These are phyloP conservation scores for Eucalyptus shirleyi DNA, from an alignment of 345 rosid species.

Conservation along the genomic window DNA sequence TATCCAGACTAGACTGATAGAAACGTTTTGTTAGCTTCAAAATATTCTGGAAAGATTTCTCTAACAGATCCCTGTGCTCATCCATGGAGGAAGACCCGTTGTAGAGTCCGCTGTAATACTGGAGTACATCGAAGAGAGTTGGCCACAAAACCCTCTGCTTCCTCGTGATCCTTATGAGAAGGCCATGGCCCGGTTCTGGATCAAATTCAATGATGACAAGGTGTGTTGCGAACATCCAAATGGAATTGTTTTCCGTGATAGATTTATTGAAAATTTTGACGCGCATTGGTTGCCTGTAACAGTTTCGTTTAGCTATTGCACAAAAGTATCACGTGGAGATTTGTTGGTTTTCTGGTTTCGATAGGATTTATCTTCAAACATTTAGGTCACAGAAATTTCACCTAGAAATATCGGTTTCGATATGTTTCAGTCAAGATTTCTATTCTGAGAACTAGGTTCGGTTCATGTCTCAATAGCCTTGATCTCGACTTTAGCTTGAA, in stretches of 20 bases:
- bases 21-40: no score
- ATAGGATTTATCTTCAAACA: no score
- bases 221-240: neutral
- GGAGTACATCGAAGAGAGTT: constrained; percentile 16
- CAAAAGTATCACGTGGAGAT: no score
- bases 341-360: no score
- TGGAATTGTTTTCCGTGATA: neutral
- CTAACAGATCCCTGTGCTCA: constrained; percentile 25
- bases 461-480: neutral
- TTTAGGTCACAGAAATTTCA: no score
- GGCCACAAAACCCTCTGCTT: constrained; percentile 14
- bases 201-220: constrained; percentile 15
- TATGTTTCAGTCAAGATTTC: neutral
- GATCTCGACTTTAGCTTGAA: neutral
- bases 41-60: no score
- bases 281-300: no score
- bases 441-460: neutral
- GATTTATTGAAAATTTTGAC: neutral
- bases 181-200: constrained; percentile 16
- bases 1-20: no score
- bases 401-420: no score
- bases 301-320: no score
- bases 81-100: constrained; percentile 16
- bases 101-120: constrained; percentile 17
- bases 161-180: constrained; percentile 6